Evolutionary conservation across 108 stramenopile species (phyloP), one percentile per base, ranked within the genome.

Genomic region (Stephanodiscus triporus): DNA sequence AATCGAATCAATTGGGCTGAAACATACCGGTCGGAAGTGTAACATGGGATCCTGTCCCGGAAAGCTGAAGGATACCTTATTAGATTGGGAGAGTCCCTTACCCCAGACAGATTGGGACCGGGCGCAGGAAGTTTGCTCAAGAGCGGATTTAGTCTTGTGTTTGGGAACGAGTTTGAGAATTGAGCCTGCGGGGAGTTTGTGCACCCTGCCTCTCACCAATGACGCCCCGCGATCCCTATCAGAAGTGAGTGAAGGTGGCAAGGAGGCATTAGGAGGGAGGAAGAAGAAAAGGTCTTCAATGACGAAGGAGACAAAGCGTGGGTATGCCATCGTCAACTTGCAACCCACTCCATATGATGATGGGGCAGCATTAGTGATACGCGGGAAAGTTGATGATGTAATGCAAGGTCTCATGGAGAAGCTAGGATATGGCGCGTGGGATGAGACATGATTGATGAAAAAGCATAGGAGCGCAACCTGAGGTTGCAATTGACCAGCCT

Each of bases 81-180:
- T 96, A 54, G 95, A 96, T 76, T 96, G 95, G 95, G 91, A 94
- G 72, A 90, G 94, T 79, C 76, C 77, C 13, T 70, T 96, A 42
- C 91, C 92, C 1, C 79, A 89, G 13, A 48, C 74, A 30, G 95
- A 94, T 60, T 88, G 88, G 73, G 72, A 77, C 19, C 64, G 78
- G 23, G 83, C 91, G 8, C 61, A 81, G 49, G 50, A 77, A n/a
- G 81, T 91, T 67, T 94, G 90, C 55, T 71, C 63, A 32, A 53
- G 48, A n/a, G 89, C 92, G 22, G 90, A 94, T 71, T 80, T 97
- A 49, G 79, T 88, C 9, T 19, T 97, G 22, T 84, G 85, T 68
- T 70, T 97, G 51, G 96, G 96, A 17, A 95, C 96, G 3, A 92
- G 91, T 27, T 77, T 97, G 38, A 79, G 92, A 24, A 97, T 97